Evolutionary conservation across 2,329 filamentous ascomycete genomes (phyloP).

Genomic region (Akanthomyces uredinophilus): DNA sequence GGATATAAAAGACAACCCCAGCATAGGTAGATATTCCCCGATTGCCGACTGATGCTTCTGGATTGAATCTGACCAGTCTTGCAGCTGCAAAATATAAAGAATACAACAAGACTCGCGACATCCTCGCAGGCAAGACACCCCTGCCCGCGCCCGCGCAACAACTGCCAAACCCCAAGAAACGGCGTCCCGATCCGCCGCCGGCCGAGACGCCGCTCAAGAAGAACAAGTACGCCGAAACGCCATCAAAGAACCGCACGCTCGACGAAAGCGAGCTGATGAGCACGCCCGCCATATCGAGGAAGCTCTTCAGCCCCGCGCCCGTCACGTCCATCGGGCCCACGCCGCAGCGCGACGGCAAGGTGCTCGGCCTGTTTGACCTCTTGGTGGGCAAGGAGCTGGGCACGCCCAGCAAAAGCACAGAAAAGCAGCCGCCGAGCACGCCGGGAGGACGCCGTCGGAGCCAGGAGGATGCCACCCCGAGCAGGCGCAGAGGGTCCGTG

Average conservation of each 20-base stretch:
- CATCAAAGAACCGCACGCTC: conserved; percentile 35
- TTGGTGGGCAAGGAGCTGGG: conserved; percentile 47
- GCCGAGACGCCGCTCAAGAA: conserved; percentile 49
- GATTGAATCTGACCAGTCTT: neutral
- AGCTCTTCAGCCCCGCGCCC: conserved; percentile 54
- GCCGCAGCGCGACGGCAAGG: conserved; percentile 71
- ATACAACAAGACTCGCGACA: conserved; percentile 62
- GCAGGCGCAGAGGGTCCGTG: conserved; percentile 33
- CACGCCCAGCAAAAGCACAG: conserved; percentile 42
- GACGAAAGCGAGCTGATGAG: conserved; percentile 42
- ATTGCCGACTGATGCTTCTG: neutral
- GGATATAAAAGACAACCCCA: conserved; percentile 70
- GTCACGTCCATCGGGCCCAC: conserved; percentile 68
- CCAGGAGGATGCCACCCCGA: conserved; percentile 41
- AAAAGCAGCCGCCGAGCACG: conserved; percentile 20
- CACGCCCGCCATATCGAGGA: conserved; percentile 53
- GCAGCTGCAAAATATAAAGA: conserved; percentile 70
- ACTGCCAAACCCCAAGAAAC: conserved; percentile 33
- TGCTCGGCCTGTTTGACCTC: conserved; percentile 73
- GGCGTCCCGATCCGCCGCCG: conserved; percentile 32
- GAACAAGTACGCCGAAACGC: conserved; percentile 41
- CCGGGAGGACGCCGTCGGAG: conserved; percentile 14
- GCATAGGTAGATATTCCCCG: conserved; percentile 53
- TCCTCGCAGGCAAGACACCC: conserved; percentile 49
- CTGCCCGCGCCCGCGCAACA: conserved; percentile 36